phyloP scores from a whole-genome alignment of 208 protist species.

The Trypanosoma boissoni region DNA sequence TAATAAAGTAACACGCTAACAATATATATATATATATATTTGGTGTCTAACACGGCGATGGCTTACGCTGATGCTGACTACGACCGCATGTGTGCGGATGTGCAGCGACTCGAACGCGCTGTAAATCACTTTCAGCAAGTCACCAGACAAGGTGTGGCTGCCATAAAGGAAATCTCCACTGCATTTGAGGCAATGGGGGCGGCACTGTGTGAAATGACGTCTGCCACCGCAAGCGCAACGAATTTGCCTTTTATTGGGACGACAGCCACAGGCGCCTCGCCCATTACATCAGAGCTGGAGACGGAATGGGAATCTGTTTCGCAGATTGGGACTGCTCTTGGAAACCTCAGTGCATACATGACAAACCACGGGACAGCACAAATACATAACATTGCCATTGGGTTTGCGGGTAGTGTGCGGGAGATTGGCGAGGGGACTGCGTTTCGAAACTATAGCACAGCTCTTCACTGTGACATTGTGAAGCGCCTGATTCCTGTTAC shows the following conservation, averaged over 20 bases:
- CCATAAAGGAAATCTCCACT: constrained; percentile 66
- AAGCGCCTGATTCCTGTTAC: constrained; percentile 46
- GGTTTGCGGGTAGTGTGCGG: constrained; percentile 49
- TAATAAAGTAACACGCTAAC: background rate
- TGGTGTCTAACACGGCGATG: too few species aligned
- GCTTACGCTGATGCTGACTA: constrained; percentile 55
- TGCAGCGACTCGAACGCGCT: constrained; percentile 37
- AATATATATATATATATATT: background rate
- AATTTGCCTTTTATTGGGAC: background rate
- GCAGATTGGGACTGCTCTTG: background rate
- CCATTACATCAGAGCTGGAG: background rate
- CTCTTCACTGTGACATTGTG: constrained; percentile 60
- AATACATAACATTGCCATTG: constrained; percentile 42
- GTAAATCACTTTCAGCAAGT: constrained; percentile 52
- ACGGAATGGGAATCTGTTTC: constrained; percentile 4
- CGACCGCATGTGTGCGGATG: constrained; percentile 39
- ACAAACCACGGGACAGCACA: constrained; percentile 38
- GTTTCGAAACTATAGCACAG: constrained; percentile 58
- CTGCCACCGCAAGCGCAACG: constrained; percentile 18
- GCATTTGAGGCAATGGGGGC: constrained; percentile 56
- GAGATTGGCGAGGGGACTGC: constrained; percentile 54
- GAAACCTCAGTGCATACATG: constrained; percentile 24
- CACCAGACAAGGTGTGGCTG: constrained; percentile 50
- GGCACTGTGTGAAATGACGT: constrained; percentile 54
- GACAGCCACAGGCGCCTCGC: too few species aligned